These are phyloP conservation scores for Colletotrichum chrysophilum DNA, from an alignment of 2,329 filamentous ascomycete genomes.

Conservation along the genomic window DNA sequence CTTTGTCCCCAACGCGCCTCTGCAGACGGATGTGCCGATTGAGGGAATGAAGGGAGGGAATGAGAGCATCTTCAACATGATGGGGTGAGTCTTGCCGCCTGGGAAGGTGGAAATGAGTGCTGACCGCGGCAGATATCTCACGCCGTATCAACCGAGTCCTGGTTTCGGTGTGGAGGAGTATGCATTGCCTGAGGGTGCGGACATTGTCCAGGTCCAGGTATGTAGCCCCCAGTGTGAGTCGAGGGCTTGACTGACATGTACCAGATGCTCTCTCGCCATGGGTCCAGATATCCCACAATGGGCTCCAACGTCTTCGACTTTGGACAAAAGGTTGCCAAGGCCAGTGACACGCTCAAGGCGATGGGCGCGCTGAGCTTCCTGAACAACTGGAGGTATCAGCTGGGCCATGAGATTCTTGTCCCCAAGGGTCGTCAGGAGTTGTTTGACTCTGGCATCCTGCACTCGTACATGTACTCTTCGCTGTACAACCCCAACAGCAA, in stretches of 20 bases:
- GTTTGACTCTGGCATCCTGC: constrained; percentile 71
- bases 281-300: constrained; percentile 73
- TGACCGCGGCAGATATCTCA: constrained; percentile 50
- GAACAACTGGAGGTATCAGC: constrained; percentile 70
- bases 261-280: constrained; percentile 75
- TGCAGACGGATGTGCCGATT: constrained; percentile 75
- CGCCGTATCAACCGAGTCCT: constrained; percentile 72
- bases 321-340: constrained; percentile 62
- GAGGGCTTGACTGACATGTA: neutral
- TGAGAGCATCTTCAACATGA: constrained; percentile 72
- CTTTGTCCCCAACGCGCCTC: constrained; percentile 71
- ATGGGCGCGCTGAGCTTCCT: constrained; percentile 68
- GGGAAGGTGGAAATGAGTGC: neutral
- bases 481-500: constrained; percentile 76
- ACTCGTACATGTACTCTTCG: constrained; percentile 75
- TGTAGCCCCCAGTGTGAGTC: neutral
- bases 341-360: constrained; percentile 57
- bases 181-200: constrained; percentile 67
- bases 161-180: constrained; percentile 80
- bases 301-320: constrained; percentile 60
- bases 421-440: constrained; percentile 76
- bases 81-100: constrained; percentile 50
- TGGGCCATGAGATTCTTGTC: constrained; percentile 75
- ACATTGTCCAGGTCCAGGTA: constrained; percentile 69
- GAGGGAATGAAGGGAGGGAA: constrained; percentile 60